Evolutionary conservation across 768 basidiomycete species (phyloP), one percentile per base, ranked within the genome.

Genomic region (Lactarius deliciosus): DNA sequence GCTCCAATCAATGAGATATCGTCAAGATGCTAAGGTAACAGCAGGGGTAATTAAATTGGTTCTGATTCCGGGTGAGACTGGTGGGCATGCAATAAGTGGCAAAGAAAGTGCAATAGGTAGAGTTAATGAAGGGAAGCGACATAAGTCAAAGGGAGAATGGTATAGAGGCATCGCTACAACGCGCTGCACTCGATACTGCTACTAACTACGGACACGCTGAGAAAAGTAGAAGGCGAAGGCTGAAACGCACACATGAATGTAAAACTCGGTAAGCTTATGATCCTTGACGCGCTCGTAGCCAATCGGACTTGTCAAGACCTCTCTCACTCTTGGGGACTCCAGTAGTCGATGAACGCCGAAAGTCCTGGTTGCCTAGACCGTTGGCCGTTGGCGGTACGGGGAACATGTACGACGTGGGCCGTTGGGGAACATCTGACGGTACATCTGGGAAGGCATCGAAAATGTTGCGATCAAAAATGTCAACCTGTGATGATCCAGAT

Each of bases 391-490:
- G 54, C 8, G 61, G 60, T 11, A 60, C 34, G 25, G 70, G 68
- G 58, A 60, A 62, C 11, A 69, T 25, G 32, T 63, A 66, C 57
- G 63, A 60, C 32, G 36, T 32, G 1, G 69, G 54, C 45, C 68
- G 61, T 55, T 59, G 62, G 8, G 71, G 36, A 74, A 80, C 74
- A 20, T 78, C 79, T 57, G 81, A 78, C 1, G 90, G 89, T 6
- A 91, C 89, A 40, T 83, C 83, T 28, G 90, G 90, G 75, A 91
- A 91, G 8, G 87, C 83, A 65, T 90, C 89, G 69, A 87, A 89
- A 28, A 89, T 76, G 13, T 83, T 83, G 67, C 79, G 78, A 72
- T 88, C 86, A 53, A 90, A 64, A 59, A 77, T 85, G 79, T 85
- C 69, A 79, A 77, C 66, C 73, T 54, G 61, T 43, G 77, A 54